Evolutionary conservation across 2,329 filamentous ascomycete genomes (phyloP).

Genomic region (Blumeriella jaapii): DNA sequence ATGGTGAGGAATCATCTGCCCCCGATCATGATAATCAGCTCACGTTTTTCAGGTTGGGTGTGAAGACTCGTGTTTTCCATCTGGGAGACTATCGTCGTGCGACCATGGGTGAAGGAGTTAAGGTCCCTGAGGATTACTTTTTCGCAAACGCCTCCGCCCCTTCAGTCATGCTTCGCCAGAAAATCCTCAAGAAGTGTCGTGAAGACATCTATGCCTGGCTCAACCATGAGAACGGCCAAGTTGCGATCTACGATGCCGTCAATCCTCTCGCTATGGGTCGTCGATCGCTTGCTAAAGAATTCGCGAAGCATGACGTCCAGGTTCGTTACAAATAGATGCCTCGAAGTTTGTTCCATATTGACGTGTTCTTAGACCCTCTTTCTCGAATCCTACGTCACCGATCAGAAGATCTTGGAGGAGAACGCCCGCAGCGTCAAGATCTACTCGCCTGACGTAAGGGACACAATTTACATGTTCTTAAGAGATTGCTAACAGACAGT

Average conservation of each 20-base stretch:
- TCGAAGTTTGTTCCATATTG: constrained; percentile 2
- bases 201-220: constrained; percentile 96
- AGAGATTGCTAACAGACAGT: constrained; percentile 8
- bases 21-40: not conserved
- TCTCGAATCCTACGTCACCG: constrained; percentile 90
- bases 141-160: constrained; percentile 87
- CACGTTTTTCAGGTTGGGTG: constrained; percentile 57
- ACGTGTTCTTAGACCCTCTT: constrained; percentile 62
- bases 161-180: constrained; percentile 88
- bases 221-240: constrained; percentile 94
- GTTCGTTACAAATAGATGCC: constrained; percentile 32
- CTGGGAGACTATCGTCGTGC: constrained; percentile 91
- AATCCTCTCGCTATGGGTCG: constrained; percentile 80
- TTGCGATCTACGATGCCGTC: constrained; percentile 96
- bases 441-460: constrained; percentile 76
- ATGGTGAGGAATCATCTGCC: constrained; percentile 45
- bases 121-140: constrained; percentile 95
- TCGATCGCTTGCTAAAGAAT: constrained; percentile 81
- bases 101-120: constrained; percentile 70
- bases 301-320: constrained; percentile 94
- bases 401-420: constrained; percentile 86
- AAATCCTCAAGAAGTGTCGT: constrained; percentile 93
- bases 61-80: constrained; percentile 97
- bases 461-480: not conserved
- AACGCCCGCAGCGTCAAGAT: constrained; percentile 98